Evolutionary conservation across 352 stramenopile species (phyloP).

Genomic region (Globisporangium echinulatum): DNA sequence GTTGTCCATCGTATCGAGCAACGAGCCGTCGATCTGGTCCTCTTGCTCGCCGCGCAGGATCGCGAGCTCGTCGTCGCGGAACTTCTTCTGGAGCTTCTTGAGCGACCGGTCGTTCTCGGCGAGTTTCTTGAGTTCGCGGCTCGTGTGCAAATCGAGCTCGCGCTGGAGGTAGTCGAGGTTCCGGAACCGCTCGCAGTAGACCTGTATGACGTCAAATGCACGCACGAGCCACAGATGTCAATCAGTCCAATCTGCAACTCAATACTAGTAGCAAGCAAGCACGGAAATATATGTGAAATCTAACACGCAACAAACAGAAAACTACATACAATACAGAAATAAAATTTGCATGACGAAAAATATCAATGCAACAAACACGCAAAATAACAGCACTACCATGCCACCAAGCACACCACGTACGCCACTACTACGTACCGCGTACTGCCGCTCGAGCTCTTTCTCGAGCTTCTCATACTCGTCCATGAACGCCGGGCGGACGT

Average conservation of each 20-base stretch:
- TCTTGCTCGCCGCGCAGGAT: slow-evolving; percentile 87
- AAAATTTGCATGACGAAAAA: too few species aligned
- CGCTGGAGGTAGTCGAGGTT: slow-evolving; percentile 96
- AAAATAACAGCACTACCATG: neutral
- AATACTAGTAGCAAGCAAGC: neutral
- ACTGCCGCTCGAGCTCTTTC: slow-evolving; percentile 93
- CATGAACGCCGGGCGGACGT: slow-evolving; percentile 94
- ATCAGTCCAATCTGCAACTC: too few species aligned
- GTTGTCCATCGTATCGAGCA: slow-evolving; percentile 35
- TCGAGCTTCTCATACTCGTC: slow-evolving; percentile 98
- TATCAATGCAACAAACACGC: too few species aligned
- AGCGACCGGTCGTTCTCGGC: slow-evolving; percentile 85
- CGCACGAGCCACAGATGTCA: neutral
- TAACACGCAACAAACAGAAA: too few species aligned
- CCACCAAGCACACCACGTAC: too few species aligned
- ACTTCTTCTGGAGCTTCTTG: slow-evolving; percentile 92
- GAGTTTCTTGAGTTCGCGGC: slow-evolving; percentile 80
- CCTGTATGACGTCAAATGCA: slow-evolving; percentile 12
- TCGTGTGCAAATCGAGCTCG: slow-evolving; percentile 89
- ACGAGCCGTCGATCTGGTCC: slow-evolving; percentile 59
- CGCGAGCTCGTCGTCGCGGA: slow-evolving; percentile 87
- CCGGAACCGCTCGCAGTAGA: slow-evolving; percentile 92
- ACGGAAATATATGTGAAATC: too few species aligned
- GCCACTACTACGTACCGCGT: slow-evolving; percentile 50
- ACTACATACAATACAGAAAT: too few species aligned